phyloP scores from a whole-genome alignment of 306 rosid genomes.

The Pterocarpus santalinus region DNA sequence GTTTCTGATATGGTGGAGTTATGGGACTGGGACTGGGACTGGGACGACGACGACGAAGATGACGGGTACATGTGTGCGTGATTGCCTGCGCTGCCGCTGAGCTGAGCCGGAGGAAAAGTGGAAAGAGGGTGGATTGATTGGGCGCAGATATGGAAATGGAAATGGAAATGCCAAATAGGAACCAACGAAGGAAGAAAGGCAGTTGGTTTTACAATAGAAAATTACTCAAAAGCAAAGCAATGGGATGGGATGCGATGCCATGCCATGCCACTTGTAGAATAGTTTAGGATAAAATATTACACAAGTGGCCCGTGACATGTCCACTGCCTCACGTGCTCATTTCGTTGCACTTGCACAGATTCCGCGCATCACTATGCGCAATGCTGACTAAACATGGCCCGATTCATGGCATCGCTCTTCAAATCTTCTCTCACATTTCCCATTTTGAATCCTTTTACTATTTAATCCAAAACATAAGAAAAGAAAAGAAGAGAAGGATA shows the following conservation, averaged over 20 bases:
- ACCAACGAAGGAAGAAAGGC: no score
- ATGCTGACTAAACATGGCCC: no score
- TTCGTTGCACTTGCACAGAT: no score
- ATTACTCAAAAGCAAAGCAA: neutral
- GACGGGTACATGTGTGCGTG: slow-evolving; percentile 53
- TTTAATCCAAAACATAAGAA: no score
- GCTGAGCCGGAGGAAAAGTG: no score
- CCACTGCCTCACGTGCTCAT: neutral
- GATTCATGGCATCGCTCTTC: no score
- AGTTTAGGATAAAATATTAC: neutral
- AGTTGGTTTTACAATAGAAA: neutral
- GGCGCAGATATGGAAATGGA: neutral
- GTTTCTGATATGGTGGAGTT: slow-evolving; percentile 51
- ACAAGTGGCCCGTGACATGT: neutral
- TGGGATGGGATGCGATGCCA: no score
- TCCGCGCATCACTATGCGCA: no score
- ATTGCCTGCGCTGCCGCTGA: neutral
- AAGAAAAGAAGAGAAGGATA: no score
- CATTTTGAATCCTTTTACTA: no score
- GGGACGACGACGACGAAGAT: slow-evolving; percentile 51
- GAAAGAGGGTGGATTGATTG: no score
- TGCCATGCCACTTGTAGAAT: slow-evolving; percentile 9
- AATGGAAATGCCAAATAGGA: neutral
- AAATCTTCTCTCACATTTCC: no score
- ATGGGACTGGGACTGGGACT: slow-evolving; percentile 43